A percentile compares a stretch with the other conserved stretches of the same genome.
Conservation (phyloP, 768 basidiomycete species). For the Termitomyces sp. region DNA sequence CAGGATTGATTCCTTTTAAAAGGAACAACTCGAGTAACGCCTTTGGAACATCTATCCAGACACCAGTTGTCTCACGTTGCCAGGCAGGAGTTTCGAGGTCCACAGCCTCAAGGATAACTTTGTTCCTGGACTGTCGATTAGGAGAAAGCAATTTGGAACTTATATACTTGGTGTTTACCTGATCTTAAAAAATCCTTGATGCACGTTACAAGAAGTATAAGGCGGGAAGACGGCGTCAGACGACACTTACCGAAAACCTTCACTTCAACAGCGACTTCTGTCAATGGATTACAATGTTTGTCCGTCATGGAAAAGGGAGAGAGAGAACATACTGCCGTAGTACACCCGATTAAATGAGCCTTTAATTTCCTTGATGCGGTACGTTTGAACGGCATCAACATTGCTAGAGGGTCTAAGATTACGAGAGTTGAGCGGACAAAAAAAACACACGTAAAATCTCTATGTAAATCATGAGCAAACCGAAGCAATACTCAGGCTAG, state of each 20-base stretch:
- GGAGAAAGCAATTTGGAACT: neutral
- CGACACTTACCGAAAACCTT: conserved; percentile 63
- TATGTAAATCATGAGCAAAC: conserved; percentile 16
- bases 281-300: neutral
- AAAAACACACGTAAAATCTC: conserved; percentile 67
- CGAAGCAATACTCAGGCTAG: neutral
- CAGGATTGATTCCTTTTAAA: conserved; percentile 53
- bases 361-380: conserved; percentile 64
- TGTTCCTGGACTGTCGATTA: conserved; percentile 36
- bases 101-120: conserved; percentile 67
- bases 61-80: conserved; percentile 66
- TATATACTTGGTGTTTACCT: conserved; percentile 41
- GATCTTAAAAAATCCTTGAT: conserved; percentile 75
- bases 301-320: neutral
- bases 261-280: conserved; percentile 60
- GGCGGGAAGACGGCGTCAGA: neutral
- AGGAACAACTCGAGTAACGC: conserved; percentile 46
- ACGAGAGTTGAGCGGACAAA: neutral
- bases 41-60: conserved; percentile 74
- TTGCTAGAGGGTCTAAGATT: conserved; percentile 38
- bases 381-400: conserved; percentile 71
- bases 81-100: conserved; percentile 76
- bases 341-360: conserved; percentile 49
- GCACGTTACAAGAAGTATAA: neutral
- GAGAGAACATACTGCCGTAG: conserved; percentile 60